These are phyloP conservation scores for Alternaria brassicicola DNA, from an alignment of 2,329 filamentous ascomycete genomes.

Conservation along the genomic window DNA sequence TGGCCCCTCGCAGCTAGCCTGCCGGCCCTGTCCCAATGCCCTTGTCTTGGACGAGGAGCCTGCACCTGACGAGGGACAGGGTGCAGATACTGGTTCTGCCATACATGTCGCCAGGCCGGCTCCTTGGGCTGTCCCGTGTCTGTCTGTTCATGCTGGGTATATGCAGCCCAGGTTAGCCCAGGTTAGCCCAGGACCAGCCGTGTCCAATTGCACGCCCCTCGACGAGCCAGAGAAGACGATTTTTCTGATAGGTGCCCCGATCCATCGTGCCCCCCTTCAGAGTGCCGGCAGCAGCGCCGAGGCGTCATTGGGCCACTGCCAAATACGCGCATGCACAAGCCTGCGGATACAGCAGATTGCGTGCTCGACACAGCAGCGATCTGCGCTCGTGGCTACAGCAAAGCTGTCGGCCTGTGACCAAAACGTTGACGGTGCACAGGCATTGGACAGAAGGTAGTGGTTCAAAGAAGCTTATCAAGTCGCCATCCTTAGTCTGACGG, in stretches of 20 bases:
- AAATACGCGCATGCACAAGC: conserved; percentile 19
- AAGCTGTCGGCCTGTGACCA: conserved; percentile 8
- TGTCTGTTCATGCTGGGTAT: conserved; percentile 46
- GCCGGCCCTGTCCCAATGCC: conserved; percentile 6
- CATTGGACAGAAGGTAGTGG: conserved; percentile 25
- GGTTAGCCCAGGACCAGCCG: conserved; percentile 24
- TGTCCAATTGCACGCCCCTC: conserved; percentile 32
- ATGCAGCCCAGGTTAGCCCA: conserved; percentile 35
- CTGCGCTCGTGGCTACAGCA: conserved; percentile 10
- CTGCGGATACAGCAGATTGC: conserved; percentile 29
- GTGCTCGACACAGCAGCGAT: conserved; percentile 27
- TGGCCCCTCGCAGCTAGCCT: conserved; percentile 8
- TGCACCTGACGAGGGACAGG: conserved; percentile 18
- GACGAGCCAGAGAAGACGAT: conserved; percentile 24
- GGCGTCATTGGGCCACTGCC: conserved; percentile 27
- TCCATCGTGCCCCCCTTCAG: conserved; percentile 19
- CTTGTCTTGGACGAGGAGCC: conserved; percentile 9
- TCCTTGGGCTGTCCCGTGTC: conserved; percentile 48
- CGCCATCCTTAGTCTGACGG: conserved; percentile 25
- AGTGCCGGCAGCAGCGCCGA: conserved; percentile 26
- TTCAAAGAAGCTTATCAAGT: conserved; percentile 41
- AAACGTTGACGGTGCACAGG: conserved; percentile 14
- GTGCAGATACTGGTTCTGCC: conserved; percentile 17
- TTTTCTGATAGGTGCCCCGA: conserved; percentile 39
- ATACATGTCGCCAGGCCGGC: conserved; percentile 18